Conservation (phyloP, 768 basidiomycete genomes). For the Gloeopeniophorella convolvens region DNA sequence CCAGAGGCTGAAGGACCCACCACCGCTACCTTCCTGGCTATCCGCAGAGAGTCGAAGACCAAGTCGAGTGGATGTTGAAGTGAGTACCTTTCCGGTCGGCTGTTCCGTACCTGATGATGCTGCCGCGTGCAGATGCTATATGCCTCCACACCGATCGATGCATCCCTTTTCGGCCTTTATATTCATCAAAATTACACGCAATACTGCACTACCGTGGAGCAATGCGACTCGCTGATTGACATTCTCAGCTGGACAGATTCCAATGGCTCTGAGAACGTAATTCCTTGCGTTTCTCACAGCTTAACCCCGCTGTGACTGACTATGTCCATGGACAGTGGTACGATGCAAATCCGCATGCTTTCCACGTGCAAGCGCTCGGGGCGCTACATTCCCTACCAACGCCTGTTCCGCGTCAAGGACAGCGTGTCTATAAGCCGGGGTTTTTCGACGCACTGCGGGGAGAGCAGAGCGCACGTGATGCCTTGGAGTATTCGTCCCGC, state of each 20-base stretch:
- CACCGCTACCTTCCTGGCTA: constrained; percentile 53
- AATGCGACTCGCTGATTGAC: constrained; percentile 64
- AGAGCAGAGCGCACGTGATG: constrained; percentile 56
- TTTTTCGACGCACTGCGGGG: constrained; percentile 64
- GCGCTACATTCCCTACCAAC: constrained; percentile 82
- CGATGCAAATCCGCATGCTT: constrained; percentile 74
- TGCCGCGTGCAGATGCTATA: constrained; percentile 49
- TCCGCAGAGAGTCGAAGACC: constrained; percentile 52
- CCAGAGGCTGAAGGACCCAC: constrained; percentile 44
- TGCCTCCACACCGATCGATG: constrained; percentile 85
- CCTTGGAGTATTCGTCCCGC: constrained; percentile 45
- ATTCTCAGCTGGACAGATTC: constrained; percentile 74
- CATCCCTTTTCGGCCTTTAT: constrained; percentile 82
- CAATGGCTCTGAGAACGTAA: constrained; percentile 51
- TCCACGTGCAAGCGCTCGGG: constrained; percentile 76
- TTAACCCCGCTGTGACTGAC: background rate
- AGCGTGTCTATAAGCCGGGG: constrained; percentile 82
- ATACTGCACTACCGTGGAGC: constrained; percentile 73
- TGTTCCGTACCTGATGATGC: background rate
- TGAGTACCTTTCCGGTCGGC: constrained; percentile 27
- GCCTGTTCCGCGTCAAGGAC: constrained; percentile 71
- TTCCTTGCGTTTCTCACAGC: background rate
- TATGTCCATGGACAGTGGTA: constrained; percentile 46
- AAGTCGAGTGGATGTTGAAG: constrained; percentile 76
- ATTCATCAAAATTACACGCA: constrained; percentile 91